Base-by-base conservation (phyloP, 1,284 basidiomycete species). In the Tylopilus sp. region DNA sequence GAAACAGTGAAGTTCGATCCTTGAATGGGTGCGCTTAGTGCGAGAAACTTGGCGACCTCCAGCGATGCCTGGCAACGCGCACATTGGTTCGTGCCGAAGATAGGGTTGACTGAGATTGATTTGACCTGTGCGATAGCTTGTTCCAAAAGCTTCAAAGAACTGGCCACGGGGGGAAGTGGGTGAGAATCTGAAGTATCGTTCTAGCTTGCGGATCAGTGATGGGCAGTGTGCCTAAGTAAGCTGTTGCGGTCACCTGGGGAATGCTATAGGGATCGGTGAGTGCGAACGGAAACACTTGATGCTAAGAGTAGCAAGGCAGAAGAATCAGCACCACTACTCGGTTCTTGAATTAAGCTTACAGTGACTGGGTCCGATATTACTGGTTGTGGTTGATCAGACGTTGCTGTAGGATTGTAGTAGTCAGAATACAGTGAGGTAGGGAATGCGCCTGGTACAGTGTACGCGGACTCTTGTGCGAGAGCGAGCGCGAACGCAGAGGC, bases 351-450 rank as follows among this genome's bases (percentile, higher is more conserved):
- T 39, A 29, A 29, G 70, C 81, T 70, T 76, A 90, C 91, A 41
- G 83, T 82, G 29, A 92, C 84, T 15, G 89, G 88, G 72, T 93
- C 91, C 4, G 89, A 86, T 57, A 93, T 85, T 60, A 91, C 83
- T 41, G 91, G 92, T 74, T 93, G 90, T 6, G 88, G 87, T 74
- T 93, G 90, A 6, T 82, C 86, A 22, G 83, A 83, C 2, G 91
- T 92, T 44, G 86, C 89, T 6, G 90, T 92, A 26, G 92, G 91
- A 67, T 85, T 91, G 78, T 89, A 92, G 76, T 93, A 94, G 66
- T 83, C 73, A 22, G 79, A 72, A 74, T 87, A 92, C 44, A 84
- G 77, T 10, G 87, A 86, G 4, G 89, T 90, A 3, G 91, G 91
- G 74, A 92, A 91, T 7, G 78, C 73, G n/a, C 89, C 90, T 8